phyloP scores from a whole-genome alignment of 257 asterid genomes.

The Fraxinus excelsior region DNA sequence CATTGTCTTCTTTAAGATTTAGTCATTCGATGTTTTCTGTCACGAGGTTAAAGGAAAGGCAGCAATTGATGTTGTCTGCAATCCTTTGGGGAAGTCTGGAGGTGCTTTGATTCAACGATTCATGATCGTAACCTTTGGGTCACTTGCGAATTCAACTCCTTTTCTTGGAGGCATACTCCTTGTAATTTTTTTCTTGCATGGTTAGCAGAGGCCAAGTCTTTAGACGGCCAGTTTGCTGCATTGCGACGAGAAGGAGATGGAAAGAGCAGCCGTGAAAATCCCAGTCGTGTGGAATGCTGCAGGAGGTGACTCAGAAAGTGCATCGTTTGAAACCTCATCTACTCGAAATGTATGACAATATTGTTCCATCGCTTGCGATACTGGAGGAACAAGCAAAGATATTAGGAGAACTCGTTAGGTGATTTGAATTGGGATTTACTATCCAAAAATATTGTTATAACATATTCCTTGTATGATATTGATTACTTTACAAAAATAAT shows the following conservation, averaged over 20 bases:
- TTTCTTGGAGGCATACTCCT: slow-evolving; percentile 91
- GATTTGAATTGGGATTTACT: slow-evolving; percentile 2
- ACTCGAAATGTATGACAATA: slow-evolving; percentile 47
- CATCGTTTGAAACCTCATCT: slow-evolving; percentile 55
- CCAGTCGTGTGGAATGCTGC: slow-evolving; percentile 47
- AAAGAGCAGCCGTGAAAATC: slow-evolving; percentile 65
- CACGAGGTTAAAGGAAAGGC: slow-evolving; percentile 92
- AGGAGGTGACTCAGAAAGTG: slow-evolving; percentile 42
- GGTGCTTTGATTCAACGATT: slow-evolving; percentile 94
- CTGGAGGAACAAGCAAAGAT: slow-evolving; percentile 23
- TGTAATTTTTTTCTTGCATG: slow-evolving; percentile 79
- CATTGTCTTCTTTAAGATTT: neutral
- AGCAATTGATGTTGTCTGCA: slow-evolving; percentile 95
- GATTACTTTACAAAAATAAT: slow-evolving; percentile 23
- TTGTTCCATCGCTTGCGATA: neutral
- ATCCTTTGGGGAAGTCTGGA: slow-evolving; percentile 92
- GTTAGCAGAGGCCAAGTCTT: slow-evolving; percentile 86
- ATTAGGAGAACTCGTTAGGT: slow-evolving; percentile 8
- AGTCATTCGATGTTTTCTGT: neutral
- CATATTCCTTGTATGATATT: slow-evolving; percentile 21
- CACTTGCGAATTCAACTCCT: slow-evolving; percentile 95
- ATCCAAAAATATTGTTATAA: slow-evolving; percentile 6
- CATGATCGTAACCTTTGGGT: slow-evolving; percentile 89
- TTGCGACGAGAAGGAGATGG: slow-evolving; percentile 95
- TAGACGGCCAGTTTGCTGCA: slow-evolving; percentile 77